Conservation (phyloP, 2,329 filamentous ascomycete species). For the Chrysosporium keratinophilum region DNA sequence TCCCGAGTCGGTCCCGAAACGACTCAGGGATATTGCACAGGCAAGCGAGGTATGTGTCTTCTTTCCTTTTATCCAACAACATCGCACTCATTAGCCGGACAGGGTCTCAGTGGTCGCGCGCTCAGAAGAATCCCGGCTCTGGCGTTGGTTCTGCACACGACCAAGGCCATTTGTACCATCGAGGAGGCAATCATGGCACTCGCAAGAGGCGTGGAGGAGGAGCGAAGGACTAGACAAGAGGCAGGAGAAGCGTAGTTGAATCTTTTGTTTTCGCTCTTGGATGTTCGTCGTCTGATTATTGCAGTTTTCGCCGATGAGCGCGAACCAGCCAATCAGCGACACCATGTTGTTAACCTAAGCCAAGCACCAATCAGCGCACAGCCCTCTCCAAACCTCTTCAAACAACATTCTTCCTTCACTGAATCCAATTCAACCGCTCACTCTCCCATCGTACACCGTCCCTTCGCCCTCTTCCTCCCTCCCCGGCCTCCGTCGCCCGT, state of each 20-base stretch:
- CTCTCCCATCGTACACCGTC: slow-evolving; percentile 15
- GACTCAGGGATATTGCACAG: slow-evolving; percentile 23
- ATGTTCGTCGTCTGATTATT: background rate
- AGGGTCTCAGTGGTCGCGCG: slow-evolving; percentile 35
- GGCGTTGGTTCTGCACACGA: slow-evolving; percentile 34
- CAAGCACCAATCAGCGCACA: slow-evolving; percentile 12
- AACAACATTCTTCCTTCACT: slow-evolving; percentile 1
- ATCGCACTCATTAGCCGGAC: background rate
- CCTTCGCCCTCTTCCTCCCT: slow-evolving; percentile 16
- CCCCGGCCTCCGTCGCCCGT: slow-evolving; percentile 22
- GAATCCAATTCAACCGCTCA: slow-evolving; percentile 6
- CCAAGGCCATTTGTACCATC: slow-evolving; percentile 26
- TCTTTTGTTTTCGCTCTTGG: background rate
- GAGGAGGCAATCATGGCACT: slow-evolving; percentile 33
- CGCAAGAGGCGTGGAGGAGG: slow-evolving; percentile 27
- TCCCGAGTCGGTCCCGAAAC: slow-evolving; percentile 21
- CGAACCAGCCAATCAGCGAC: slow-evolving; percentile 15
- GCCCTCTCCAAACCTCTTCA: background rate
- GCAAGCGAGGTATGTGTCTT: slow-evolving; percentile 22
- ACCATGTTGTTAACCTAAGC: slow-evolving; percentile 12
- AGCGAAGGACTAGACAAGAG: slow-evolving; percentile 20
- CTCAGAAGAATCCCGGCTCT: slow-evolving; percentile 35
- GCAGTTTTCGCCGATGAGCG: slow-evolving; percentile 6
- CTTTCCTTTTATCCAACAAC: slow-evolving; percentile 9
- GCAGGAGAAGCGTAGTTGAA: background rate